Evolutionary conservation across 2,329 filamentous ascomycete genomes (phyloP).

Genomic region (Colletotrichum tropicale): DNA sequence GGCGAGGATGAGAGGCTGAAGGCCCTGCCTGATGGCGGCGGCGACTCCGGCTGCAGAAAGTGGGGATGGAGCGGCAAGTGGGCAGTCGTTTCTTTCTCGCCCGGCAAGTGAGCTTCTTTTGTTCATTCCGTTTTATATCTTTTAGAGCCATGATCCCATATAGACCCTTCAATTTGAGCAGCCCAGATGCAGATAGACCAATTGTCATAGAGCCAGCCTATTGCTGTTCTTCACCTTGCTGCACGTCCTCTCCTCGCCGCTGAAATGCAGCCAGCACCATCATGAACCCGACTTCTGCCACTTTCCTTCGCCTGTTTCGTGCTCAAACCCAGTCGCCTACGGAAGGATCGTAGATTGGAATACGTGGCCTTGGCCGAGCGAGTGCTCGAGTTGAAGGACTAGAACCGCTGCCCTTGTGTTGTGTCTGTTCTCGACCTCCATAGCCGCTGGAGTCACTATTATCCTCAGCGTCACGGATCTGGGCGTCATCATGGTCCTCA

Average conservation of each 20-base stretch:
- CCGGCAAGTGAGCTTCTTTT: conserved; percentile 17
- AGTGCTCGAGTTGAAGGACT: not conserved
- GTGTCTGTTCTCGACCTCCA: not conserved
- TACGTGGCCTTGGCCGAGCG: not conserved
- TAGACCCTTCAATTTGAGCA: not conserved
- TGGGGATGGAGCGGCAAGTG: conserved; percentile 98
- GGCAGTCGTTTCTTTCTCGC: conserved; percentile 86
- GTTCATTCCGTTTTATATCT: not conserved
- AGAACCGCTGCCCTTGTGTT: not conserved
- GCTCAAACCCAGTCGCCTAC: not conserved
- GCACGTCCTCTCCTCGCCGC: not conserved
- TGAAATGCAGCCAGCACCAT: not conserved
- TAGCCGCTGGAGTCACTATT: too few relatives aligned
- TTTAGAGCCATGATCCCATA: not conserved
- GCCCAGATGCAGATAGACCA: not conserved
- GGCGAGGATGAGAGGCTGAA: conserved; percentile 85
- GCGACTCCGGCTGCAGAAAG: conserved; percentile 72
- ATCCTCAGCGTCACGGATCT: too few relatives aligned
- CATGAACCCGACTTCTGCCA: not conserved
- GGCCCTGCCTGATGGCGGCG: conserved; percentile 70
- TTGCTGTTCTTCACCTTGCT: not conserved
- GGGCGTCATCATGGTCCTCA: not conserved
- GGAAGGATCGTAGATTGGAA: not conserved
- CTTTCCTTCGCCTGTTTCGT: too few relatives aligned
- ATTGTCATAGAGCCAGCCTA: not conserved